A percentile compares a stretch with the other conserved stretches of the same genome.
phyloP scores from a whole-genome alignment of 2,329 filamentous ascomycete genomes.

The Neocucurbitaria cava region DNA sequence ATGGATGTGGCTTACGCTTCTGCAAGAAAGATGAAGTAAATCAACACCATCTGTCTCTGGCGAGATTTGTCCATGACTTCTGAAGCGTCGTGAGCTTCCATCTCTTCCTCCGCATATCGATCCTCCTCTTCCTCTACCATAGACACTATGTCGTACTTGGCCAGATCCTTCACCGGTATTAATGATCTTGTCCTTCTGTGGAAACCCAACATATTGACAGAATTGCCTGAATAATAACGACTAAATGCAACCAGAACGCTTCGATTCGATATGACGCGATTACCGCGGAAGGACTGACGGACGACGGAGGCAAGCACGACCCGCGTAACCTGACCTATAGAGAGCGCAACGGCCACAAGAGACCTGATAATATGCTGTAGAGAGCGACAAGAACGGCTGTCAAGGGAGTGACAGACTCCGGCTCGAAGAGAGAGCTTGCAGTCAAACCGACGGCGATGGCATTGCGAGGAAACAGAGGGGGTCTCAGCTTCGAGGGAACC shows the following conservation, averaged over 20 bases:
- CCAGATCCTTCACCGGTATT: slow-evolving; percentile 53
- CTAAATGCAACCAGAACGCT: slow-evolving; percentile 3
- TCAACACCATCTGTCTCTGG: slow-evolving; percentile 49
- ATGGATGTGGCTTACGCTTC: slow-evolving; percentile 49
- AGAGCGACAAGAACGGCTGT: slow-evolving; percentile 43
- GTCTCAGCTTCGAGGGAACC: slow-evolving; percentile 17
- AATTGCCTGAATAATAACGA: slow-evolving; percentile 6
- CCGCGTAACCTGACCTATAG: slow-evolving; percentile 35
- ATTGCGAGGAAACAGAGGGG: slow-evolving; percentile 21
- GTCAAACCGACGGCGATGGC: slow-evolving; percentile 16
- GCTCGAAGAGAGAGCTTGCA: slow-evolving; percentile 29
- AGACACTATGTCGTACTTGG: slow-evolving; percentile 51
- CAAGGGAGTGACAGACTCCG: slow-evolving; percentile 42
- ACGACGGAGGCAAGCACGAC: slow-evolving; percentile 26
- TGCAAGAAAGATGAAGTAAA: slow-evolving; percentile 57
- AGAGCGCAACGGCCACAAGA: slow-evolving; percentile 39
- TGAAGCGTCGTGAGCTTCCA: slow-evolving; percentile 27
- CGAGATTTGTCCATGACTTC: slow-evolving; percentile 30
- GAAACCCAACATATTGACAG: slow-evolving; percentile 52
- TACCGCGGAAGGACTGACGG: slow-evolving; percentile 11
- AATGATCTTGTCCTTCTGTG: slow-evolving; percentile 52
- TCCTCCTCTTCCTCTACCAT: slow-evolving; percentile 36
- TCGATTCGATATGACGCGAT: slow-evolving; percentile 19
- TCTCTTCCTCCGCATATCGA: slow-evolving; percentile 36
- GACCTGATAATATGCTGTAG: slow-evolving; percentile 34